phyloP scores from a whole-genome alignment of 148 eudicot genomes.

The Chenopodium quinoa region DNA sequence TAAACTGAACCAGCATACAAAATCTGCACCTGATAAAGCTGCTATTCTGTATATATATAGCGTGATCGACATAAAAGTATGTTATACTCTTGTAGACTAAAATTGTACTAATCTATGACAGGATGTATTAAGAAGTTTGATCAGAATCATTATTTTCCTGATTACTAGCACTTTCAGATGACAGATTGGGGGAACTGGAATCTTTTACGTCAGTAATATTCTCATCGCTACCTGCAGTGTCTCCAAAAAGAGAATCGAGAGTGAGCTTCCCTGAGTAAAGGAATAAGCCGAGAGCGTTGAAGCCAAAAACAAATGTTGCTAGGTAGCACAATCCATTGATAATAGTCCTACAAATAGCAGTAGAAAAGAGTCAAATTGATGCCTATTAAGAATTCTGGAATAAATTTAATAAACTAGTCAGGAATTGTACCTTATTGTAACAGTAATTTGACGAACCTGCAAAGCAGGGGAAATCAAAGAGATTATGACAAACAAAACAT shows the following conservation, averaged over 20 bases:
- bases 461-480: slow-evolving; percentile 19
- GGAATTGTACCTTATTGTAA: slow-evolving; percentile 73
- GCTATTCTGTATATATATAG: slow-evolving; percentile 8
- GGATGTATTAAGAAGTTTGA: slow-evolving; percentile 40
- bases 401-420: background rate
- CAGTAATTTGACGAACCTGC: slow-evolving; percentile 97
- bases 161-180: slow-evolving; percentile 30
- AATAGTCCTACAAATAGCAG: slow-evolving; percentile 68
- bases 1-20: slow-evolving; percentile 17
- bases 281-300: slow-evolving; percentile 70
- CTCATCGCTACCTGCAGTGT: slow-evolving; percentile 30
- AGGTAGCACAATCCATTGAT: slow-evolving; percentile 88
- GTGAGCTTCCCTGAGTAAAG: slow-evolving; percentile 80
- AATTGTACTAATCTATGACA: slow-evolving; percentile 1
- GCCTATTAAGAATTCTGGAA: background rate
- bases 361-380: slow-evolving; percentile 2
- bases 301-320: slow-evolving; percentile 86
- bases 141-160: slow-evolving; percentile 35
- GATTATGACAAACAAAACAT: background rate
- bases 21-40: background rate
- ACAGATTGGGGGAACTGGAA: slow-evolving; percentile 28
- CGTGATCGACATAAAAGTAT: slow-evolving; percentile 19
- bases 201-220: slow-evolving; percentile 27
- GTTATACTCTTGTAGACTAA: slow-evolving; percentile 3
- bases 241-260: slow-evolving; percentile 55